Evolutionary conservation across 345 rosid species (phyloP).

Genomic region (Eutrema yunnanense): DNA sequence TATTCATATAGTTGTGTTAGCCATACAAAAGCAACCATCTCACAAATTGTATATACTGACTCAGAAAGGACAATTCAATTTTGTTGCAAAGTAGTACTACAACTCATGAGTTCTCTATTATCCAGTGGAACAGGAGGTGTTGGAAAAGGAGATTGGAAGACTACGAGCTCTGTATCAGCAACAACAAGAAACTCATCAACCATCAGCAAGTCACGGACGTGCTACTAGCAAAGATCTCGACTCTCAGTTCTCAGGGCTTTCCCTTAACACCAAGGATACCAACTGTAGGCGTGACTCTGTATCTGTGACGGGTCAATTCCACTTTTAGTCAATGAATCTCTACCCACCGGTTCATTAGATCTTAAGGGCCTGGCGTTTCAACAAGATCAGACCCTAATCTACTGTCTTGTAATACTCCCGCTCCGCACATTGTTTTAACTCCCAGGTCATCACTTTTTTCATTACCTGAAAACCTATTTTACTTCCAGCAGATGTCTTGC

Average conservation of each 20-base stretch:
- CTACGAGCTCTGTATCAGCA: constrained; percentile 65
- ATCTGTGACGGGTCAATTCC: constrained; percentile 57
- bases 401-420: neutral
- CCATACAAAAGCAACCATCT: no score
- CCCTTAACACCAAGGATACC: constrained; percentile 65
- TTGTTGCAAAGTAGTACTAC: neutral
- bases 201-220: constrained; percentile 70
- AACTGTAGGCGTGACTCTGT: constrained; percentile 59
- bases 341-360: constrained; percentile 4
- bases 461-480: constrained; percentile 28
- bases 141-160: constrained; percentile 94
- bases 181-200: constrained; percentile 45
- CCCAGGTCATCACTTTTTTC: constrained; percentile 17
- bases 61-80: neutral
- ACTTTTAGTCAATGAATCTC: constrained; percentile 36
- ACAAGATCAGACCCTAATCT: neutral
- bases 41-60: no score
- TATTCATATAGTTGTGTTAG: no score
- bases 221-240: constrained; percentile 72
- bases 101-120: constrained; percentile 24
- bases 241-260: constrained; percentile 77
- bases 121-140: constrained; percentile 95
- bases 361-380: neutral
- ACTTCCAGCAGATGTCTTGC: constrained; percentile 46
- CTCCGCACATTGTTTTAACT: neutral